phyloP scores from a whole-genome alignment of 257 asterid species.

The Ilex asprella region DNA sequence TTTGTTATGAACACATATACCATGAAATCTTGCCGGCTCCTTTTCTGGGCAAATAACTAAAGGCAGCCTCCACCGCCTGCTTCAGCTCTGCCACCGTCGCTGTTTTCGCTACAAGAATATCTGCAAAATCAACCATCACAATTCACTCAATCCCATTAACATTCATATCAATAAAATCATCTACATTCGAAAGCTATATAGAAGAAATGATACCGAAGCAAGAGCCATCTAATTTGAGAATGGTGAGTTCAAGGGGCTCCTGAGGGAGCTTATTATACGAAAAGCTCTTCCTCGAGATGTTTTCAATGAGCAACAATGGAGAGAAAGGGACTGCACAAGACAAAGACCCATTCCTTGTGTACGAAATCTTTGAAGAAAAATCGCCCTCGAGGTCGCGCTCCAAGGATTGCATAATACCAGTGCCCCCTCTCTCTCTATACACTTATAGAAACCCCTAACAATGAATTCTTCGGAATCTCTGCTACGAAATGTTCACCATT shows the following conservation, averaged over 20 bases:
- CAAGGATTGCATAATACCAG: neutral
- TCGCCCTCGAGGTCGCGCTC: neutral
- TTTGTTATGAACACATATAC: conserved; percentile 2
- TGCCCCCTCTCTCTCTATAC: neutral
- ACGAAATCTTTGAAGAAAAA: neutral
- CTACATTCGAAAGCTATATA: neutral
- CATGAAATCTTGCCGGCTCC: conserved; percentile 15
- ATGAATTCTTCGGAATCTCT: neutral
- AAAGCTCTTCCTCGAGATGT: conserved; percentile 24
- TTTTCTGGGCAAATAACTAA: conserved; percentile 9
- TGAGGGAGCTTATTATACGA: conserved; percentile 46
- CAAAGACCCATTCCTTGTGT: too few species aligned
- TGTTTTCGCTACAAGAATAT: conserved; percentile 13
- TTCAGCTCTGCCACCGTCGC: conserved; percentile 18
- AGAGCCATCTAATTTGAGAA: conserved; percentile 37
- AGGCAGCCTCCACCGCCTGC: conserved; percentile 15
- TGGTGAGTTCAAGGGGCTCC: conserved; percentile 49
- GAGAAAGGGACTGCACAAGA: neutral
- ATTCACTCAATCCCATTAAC: neutral
- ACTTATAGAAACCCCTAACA: neutral
- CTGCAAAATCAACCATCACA: neutral
- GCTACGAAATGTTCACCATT: neutral
- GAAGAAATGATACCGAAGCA: neutral
- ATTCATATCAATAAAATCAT: neutral
- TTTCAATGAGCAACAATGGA: neutral